phyloP scores from a whole-genome alignment of 2,329 filamentous ascomycete species.

The Pestalotiopsis fici region DNA sequence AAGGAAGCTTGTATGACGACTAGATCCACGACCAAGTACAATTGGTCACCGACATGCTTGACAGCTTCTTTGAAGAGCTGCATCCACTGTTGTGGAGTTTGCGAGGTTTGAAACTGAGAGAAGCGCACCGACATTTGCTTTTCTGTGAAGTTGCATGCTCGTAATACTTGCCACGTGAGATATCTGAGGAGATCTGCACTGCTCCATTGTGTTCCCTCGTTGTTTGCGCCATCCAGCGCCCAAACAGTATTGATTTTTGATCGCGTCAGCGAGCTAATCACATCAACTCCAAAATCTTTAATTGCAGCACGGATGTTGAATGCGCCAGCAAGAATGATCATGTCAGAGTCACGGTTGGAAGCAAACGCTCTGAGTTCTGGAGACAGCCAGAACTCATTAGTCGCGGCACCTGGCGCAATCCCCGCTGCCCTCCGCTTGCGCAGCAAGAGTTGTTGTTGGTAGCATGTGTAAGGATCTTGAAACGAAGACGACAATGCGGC shows the following conservation, averaged over 20 bases:
- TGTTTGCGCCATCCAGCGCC: background rate
- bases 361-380: background rate
- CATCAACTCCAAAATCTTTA: background rate
- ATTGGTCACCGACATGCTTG: background rate
- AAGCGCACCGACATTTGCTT: background rate
- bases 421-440: background rate
- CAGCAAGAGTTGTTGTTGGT: background rate
- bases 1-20: background rate
- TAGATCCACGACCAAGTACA: background rate
- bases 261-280: background rate
- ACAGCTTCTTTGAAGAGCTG: background rate
- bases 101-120: background rate
- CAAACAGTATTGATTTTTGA: background rate
- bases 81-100: background rate
- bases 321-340: background rate
- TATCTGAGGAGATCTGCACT: background rate
- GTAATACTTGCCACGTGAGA: background rate
- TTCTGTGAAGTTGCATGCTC: background rate
- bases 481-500: background rate
- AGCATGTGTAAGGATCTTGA: background rate
- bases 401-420: background rate
- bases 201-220: background rate
- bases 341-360: background rate
- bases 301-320: background rate
- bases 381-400: background rate